Evolutionary conservation across 805 yeast genomes (phyloP).

Genomic region (Naumovozyma castellii): DNA sequence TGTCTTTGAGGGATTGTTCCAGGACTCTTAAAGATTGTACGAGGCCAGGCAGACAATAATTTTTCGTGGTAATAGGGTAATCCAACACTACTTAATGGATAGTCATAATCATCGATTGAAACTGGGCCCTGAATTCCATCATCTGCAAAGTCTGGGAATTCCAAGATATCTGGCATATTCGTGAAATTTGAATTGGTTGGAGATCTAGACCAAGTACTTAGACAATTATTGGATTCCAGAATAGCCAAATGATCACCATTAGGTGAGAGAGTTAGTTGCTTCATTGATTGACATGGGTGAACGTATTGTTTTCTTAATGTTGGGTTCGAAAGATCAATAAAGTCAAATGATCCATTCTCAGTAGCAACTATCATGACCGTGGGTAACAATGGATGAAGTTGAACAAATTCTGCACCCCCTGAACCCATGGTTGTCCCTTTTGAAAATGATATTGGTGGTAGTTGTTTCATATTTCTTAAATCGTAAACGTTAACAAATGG

Average conservation of each 20-base stretch:
- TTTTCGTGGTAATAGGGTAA: constrained; percentile 77
- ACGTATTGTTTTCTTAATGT: constrained; percentile 31
- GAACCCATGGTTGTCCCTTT: constrained; percentile 32
- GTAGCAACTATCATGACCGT: constrained; percentile 70
- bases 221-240: constrained; percentile 49
- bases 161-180: constrained; percentile 36
- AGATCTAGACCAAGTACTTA: constrained; percentile 31
- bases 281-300: constrained; percentile 30
- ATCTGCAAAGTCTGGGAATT: constrained; percentile 43
- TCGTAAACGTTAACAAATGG: constrained; percentile 81
- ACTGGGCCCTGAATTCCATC: constrained; percentile 23
- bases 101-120: constrained; percentile 34
- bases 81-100: constrained; percentile 67
- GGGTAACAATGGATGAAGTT: constrained; percentile 80
- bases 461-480: constrained; percentile 55
- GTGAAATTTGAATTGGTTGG: constrained; percentile 17
- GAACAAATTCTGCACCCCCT: constrained; percentile 77
- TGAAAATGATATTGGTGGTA: constrained; percentile 80
- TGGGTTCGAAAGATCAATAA: constrained; percentile 78
- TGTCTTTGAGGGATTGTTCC: constrained; percentile 48
- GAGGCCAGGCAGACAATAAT: constrained; percentile 74
- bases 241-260: constrained; percentile 73
- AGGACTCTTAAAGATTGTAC: constrained; percentile 47
- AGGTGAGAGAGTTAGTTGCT: constrained; percentile 29
- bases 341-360: constrained; percentile 70